A percentile compares a stretch with the other conserved stretches of the same genome.
phyloP scores from a whole-genome alignment of 1,284 basidiomycete genomes.

The Sanguinoderma infundibulare region DNA sequence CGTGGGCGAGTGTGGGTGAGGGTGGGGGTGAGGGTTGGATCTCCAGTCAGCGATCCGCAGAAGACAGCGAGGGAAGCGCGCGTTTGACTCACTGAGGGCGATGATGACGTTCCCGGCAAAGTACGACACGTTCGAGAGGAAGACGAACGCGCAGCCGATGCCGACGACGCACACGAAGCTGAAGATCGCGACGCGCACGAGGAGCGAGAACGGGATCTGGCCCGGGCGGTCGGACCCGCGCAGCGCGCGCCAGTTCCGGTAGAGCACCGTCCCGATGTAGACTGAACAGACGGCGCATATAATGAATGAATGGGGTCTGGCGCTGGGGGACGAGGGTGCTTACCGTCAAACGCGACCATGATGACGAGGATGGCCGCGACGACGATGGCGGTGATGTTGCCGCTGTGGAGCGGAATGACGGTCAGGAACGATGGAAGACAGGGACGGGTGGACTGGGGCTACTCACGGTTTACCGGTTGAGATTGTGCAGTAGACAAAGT shows the following conservation, averaged over 20 bases:
- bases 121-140: conserved; percentile 23
- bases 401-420: conserved; percentile 8
- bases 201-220: conserved; percentile 26
- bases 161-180: conserved; percentile 26
- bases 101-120: conserved; percentile 28
- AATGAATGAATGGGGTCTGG: too few relatives aligned
- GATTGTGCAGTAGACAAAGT: conserved; percentile 29
- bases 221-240: conserved; percentile 21
- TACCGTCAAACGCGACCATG: conserved; percentile 23
- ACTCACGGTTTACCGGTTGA: conserved; percentile 22
- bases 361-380: conserved; percentile 21
- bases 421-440: neutral
- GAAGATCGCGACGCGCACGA: conserved; percentile 26
- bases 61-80: neutral
- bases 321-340: neutral
- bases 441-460: neutral
- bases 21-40: too few relatives aligned
- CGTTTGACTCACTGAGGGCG: conserved; percentile 16
- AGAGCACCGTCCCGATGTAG: conserved; percentile 22
- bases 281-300: conserved; percentile 3
- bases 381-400: conserved; percentile 18
- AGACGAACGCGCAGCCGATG: conserved; percentile 27
- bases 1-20: neutral
- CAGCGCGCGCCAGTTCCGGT: conserved; percentile 28
- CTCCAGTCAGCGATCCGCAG: neutral